Evolutionary conservation across 495 filamentous ascomycete genomes (phyloP).

Genomic region (Articulospora tetracladia): DNA sequence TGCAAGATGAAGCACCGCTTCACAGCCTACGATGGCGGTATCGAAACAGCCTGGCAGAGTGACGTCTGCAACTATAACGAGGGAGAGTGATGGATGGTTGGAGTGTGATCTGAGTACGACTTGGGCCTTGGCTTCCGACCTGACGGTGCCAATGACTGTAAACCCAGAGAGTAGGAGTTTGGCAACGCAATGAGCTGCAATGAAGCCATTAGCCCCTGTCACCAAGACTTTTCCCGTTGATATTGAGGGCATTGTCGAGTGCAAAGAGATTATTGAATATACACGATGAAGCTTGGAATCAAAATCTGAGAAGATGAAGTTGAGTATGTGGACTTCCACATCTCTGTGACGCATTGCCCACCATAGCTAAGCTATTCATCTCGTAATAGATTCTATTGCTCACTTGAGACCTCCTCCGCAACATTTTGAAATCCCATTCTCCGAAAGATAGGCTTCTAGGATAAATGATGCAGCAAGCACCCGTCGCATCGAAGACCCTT

Average conservation of each 20-base stretch:
- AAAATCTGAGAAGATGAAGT: not conserved
- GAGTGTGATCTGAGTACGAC: constrained; percentile 11
- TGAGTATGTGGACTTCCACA: not conserved
- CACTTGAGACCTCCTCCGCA: too few species aligned
- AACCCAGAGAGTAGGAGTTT: constrained; percentile 24
- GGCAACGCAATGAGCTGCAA: constrained; percentile 27
- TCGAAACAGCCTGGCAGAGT: constrained; percentile 27
- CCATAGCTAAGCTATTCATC: too few species aligned
- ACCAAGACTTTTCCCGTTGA: constrained; percentile 23
- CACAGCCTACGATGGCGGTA: constrained; percentile 25
- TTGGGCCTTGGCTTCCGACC: constrained; percentile 21
- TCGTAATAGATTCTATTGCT: too few species aligned
- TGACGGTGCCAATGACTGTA: constrained; percentile 22
- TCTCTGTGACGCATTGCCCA: too few species aligned
- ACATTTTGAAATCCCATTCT: not conserved
- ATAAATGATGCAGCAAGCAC: not conserved
- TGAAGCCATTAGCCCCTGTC: constrained; percentile 32
- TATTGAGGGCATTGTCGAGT: not conserved
- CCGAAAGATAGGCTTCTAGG: not conserved
- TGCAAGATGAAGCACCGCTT: constrained; percentile 34
- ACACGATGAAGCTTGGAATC: too few species aligned
- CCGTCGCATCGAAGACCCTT: not conserved
- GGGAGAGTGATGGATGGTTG: constrained; percentile 22
- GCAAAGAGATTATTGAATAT: too few species aligned
- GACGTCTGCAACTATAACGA: constrained; percentile 29